These are phyloP conservation scores for Plasmodium yoelii DNA, from an alignment of 169 alveolate species.

Conservation along the genomic window DNA sequence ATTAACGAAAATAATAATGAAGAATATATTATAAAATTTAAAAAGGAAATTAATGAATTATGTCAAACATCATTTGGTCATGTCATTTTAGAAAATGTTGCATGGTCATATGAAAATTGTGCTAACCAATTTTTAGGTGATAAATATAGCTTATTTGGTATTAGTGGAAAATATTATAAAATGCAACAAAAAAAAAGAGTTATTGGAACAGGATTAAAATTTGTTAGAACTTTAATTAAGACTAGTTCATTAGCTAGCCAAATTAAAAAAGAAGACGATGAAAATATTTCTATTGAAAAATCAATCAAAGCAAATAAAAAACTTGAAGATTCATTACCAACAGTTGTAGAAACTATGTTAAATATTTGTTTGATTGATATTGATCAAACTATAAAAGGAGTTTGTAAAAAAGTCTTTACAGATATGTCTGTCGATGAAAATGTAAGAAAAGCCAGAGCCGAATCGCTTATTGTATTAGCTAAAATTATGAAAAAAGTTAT, in stretches of 20 bases:
- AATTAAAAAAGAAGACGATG: slow-evolving; percentile 78
- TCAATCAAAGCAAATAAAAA: slow-evolving; percentile 83
- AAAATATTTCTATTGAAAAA: slow-evolving; percentile 74
- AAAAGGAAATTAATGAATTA: slow-evolving; percentile 82
- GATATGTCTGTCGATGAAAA: slow-evolving; percentile 91
- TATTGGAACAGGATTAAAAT: slow-evolving; percentile 85
- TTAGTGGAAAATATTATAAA: slow-evolving; percentile 89
- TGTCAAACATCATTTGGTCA: slow-evolving; percentile 90
- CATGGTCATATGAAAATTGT: slow-evolving; percentile 92
- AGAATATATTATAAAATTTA: slow-evolving; percentile 83
- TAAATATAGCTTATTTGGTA: slow-evolving; percentile 87
- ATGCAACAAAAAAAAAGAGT: slow-evolving; percentile 87
- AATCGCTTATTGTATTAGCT: slow-evolving; percentile 89
- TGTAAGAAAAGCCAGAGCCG: slow-evolving; percentile 89
- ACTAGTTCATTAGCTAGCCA: slow-evolving; percentile 88
- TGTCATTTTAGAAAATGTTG: slow-evolving; percentile 90
- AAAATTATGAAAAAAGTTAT: slow-evolving; percentile 85
- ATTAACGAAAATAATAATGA: slow-evolving; percentile 82
- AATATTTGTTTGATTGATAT: slow-evolving; percentile 91
- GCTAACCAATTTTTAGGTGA: slow-evolving; percentile 91
- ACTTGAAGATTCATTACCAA: slow-evolving; percentile 89
- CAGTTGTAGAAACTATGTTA: slow-evolving; percentile 90
- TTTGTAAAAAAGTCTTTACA: slow-evolving; percentile 88
- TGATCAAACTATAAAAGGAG: slow-evolving; percentile 89
- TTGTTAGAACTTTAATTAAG: slow-evolving; percentile 84